Evolutionary conservation across 441 rosid genomes (phyloP), one percentile per base, ranked within the genome.

Genomic region (Capsella rubella): DNA sequence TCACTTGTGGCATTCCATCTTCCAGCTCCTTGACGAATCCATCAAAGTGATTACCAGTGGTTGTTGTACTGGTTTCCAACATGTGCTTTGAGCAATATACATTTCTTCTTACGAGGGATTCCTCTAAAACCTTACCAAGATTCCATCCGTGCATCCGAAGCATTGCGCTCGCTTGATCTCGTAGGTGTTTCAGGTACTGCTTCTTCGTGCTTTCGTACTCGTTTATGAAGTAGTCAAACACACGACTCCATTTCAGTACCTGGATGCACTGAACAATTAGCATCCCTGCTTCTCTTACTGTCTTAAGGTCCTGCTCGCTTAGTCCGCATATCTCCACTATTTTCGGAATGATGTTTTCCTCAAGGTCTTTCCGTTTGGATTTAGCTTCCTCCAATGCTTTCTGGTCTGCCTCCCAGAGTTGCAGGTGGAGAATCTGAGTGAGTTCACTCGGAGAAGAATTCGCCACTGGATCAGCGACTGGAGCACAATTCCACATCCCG

Each of bases 1-100:
- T 32, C 15, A 77, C 80, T 11, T 71, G 72, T 32, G 68, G 7
- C 53, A 71, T 0, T 42, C 80, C 76, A 18, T 56, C 72, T 50
- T 76, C 67, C 4, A 76, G 25, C 8, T 35, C 7, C 55, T 64
- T 70, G 27, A 58, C 21, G 11, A 64, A 71, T n/a, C 2, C 14
- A 42, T 50, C 35, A 10, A 71, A 77, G 57, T 31, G 31, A 4
- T 50, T 42, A 39, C 57, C 62, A 8, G 59, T 77, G 14, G 0
- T 5, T 16, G 3, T 18, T 11, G 79, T 76, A 6, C 29, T 45
- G 28, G 18, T 49, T 18, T 35, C 49, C 16, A 76, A 0, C 2
- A 2, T 54, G 8, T 34, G 64, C 35, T 8, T 50, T 5, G 64
- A 50, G 28, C 1, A 29, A 42, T 1, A 8, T 14, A 37, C n/a